phyloP scores from a whole-genome alignment of 2,329 filamentous ascomycete genomes.

The Myriosclerotinia curreyana region DNA sequence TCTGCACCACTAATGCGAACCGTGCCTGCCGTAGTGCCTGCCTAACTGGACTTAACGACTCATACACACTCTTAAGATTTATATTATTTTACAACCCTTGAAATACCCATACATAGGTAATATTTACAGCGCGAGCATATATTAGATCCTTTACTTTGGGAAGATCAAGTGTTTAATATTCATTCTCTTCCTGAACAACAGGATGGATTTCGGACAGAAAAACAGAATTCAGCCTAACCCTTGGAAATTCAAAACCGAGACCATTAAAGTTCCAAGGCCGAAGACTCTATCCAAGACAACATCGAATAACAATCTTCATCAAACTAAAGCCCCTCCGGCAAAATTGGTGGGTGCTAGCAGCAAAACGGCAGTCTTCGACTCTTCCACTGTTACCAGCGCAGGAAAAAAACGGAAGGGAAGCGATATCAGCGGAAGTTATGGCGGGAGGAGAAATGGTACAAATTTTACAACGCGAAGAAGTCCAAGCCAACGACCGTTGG shows the following conservation, averaged over 20 bases:
- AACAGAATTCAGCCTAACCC: not conserved
- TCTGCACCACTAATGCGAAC: too few species aligned
- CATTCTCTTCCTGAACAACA: not conserved
- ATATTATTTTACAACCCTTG: too few species aligned
- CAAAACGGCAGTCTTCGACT: constrained; percentile 4
- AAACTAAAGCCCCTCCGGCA: not conserved
- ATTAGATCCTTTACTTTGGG: not conserved
- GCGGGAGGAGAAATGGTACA: not conserved
- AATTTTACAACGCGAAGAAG: not conserved
- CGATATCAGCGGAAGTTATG: constrained; percentile 5
- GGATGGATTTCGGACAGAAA: constrained; percentile 8
- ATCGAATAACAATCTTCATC: not conserved
- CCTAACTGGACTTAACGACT: too few species aligned
- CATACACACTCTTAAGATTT: too few species aligned
- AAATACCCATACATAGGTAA: too few species aligned
- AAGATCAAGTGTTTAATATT: not conserved
- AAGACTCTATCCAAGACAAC: not conserved
- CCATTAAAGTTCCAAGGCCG: constrained; percentile 12
- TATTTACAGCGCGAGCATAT: not conserved
- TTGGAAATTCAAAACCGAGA: constrained; percentile 8
- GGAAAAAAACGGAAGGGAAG: constrained; percentile 21
- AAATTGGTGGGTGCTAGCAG: not conserved
- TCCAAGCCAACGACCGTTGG: constrained; percentile 13
- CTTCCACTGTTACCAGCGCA: not conserved
- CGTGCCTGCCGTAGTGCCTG: too few species aligned